These are phyloP conservation scores for Penicillium riverlandense DNA, from an alignment of 495 filamentous ascomycete genomes.

Conservation along the genomic window DNA sequence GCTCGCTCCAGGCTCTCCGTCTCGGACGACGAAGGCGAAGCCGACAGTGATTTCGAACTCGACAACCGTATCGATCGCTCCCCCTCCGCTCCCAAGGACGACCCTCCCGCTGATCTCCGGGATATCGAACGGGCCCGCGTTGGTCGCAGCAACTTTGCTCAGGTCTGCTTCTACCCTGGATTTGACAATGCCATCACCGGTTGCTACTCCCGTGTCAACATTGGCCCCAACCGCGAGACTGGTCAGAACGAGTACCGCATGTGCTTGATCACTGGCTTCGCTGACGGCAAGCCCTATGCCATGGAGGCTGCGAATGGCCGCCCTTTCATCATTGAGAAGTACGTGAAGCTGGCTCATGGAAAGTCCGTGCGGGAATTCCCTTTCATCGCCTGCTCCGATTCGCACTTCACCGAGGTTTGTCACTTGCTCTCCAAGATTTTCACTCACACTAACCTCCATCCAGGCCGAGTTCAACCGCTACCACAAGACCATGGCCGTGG, in stretches of 20 bases:
- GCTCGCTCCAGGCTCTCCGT: conserved; percentile 42
- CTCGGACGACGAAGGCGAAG: conserved; percentile 60
- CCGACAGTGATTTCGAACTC: conserved; percentile 76
- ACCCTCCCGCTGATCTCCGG: conserved; percentile 59
- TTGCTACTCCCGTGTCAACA: conserved; percentile 74
- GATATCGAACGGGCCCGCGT: conserved; percentile 79
- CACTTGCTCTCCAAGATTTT: background rate
- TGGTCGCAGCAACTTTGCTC: conserved; percentile 71
- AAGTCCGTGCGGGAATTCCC: conserved; percentile 72
- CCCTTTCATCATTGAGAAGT: conserved; percentile 66
- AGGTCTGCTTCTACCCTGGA: conserved; percentile 84
- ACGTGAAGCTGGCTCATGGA: conserved; percentile 66
- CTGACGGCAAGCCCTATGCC: conserved; percentile 69
- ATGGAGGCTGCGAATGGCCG: conserved; percentile 65
- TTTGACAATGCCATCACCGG: conserved; percentile 73
- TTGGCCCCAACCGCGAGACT: conserved; percentile 62
- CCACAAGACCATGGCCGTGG: conserved; percentile 62
- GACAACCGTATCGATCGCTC: conserved; percentile 44
- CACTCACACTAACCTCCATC: conserved; percentile 16
- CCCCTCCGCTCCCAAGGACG: conserved; percentile 39
- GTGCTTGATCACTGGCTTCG: conserved; percentile 77
- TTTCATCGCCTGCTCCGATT: conserved; percentile 76
- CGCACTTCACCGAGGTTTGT: conserved; percentile 63
- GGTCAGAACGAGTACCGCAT: conserved; percentile 74
- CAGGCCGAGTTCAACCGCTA: conserved; percentile 80